A percentile compares a stretch with the other conserved stretches of the same genome.
Evolutionary conservation across 495 filamentous ascomycete species (phyloP).

Genomic region (Penicillium flavigenum): DNA sequence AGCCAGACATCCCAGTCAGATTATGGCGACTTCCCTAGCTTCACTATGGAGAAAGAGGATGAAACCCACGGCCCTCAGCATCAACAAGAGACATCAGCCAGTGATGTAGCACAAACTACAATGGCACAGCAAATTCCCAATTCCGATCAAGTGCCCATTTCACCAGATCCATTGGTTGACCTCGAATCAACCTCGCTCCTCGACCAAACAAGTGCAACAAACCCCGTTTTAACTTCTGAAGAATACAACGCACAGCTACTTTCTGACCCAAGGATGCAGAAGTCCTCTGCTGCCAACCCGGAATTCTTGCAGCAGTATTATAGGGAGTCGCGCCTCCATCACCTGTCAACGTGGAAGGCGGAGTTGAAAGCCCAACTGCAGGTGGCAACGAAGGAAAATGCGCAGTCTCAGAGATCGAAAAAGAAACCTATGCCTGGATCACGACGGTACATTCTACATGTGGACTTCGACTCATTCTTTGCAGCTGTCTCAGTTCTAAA

Average conservation of each 20-base stretch:
- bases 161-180: slow-evolving; percentile 10
- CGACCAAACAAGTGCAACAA: slow-evolving; percentile 21
- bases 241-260: slow-evolving; percentile 85
- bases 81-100: neutral
- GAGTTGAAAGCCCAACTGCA: slow-evolving; percentile 86
- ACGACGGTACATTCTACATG: slow-evolving; percentile 85
- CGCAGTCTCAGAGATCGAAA: slow-evolving; percentile 49
- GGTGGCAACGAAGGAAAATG: slow-evolving; percentile 67
- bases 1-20: slow-evolving; percentile 35
- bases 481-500: slow-evolving; percentile 86
- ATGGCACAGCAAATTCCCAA: neutral
- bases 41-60: slow-evolving; percentile 27
- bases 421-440: slow-evolving; percentile 56
- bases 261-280: slow-evolving; percentile 75
- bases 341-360: slow-evolving; percentile 93
- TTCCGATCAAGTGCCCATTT: neutral
- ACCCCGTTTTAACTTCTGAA: slow-evolving; percentile 69
- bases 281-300: slow-evolving; percentile 83
- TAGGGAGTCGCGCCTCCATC: slow-evolving; percentile 87
- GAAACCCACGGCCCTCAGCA: neutral
- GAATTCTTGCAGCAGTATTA: slow-evolving; percentile 94
- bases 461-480: slow-evolving; percentile 98
- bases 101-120: neutral
- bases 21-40: slow-evolving; percentile 49
- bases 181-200: neutral